Percentiles rank a stretch among this genome's conserved stretches.
phyloP scores from a whole-genome alignment of 345 rosid species.

The Diplotaxis tenuifolia region DNA sequence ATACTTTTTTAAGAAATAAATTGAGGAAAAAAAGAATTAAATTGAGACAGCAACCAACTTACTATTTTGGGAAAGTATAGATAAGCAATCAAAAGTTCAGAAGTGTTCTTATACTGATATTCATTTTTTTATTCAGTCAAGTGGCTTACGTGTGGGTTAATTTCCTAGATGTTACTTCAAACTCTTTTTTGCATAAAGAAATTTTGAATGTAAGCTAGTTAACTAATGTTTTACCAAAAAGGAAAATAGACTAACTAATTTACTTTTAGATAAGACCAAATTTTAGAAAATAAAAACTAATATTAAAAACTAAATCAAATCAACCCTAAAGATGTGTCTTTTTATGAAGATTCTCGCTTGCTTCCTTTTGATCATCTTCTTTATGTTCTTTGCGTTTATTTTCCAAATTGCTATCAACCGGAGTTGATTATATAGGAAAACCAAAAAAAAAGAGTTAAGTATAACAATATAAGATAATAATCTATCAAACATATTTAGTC shows the following conservation, averaged over 20 bases:
- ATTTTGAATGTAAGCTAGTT: too few species aligned
- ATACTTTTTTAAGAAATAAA: too few species aligned
- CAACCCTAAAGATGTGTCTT: neutral
- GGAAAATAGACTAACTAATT: neutral
- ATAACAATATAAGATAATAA: too few species aligned
- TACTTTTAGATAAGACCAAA: too few species aligned
- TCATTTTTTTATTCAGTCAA: too few species aligned
- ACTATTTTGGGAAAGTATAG: too few species aligned
- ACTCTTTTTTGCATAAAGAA: neutral
- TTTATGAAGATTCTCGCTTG: neutral
- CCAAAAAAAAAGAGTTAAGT: neutral
- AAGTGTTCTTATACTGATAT: too few species aligned
- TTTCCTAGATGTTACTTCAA: neutral
- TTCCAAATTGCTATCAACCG: neutral
- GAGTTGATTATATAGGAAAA: neutral
- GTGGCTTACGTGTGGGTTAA: neutral
- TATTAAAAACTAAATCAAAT: too few species aligned
- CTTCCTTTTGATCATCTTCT: neutral
- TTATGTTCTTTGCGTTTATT: neutral
- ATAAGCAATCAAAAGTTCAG: too few species aligned
- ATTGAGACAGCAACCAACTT: too few species aligned
- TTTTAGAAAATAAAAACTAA: too few species aligned
- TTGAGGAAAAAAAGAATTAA: too few species aligned
- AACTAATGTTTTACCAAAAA: neutral
- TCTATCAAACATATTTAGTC: neutral